Evolutionary conservation across 345 rosid genomes (phyloP), one percentile per base, ranked within the genome.

Genomic region (Corchorus olitorius): DNA sequence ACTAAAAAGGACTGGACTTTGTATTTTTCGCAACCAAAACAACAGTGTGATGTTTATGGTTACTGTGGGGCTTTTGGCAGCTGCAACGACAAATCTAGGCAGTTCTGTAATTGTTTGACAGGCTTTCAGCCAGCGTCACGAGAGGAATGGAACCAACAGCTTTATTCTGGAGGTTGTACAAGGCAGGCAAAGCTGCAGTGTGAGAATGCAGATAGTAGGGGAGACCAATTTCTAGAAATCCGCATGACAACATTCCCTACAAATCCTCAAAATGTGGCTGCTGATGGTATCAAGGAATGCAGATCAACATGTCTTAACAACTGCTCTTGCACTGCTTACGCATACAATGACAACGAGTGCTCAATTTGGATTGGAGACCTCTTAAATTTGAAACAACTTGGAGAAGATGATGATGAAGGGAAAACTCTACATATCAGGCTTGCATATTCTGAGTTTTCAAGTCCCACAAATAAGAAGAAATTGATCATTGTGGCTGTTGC

Each of bases 1-100:
- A 4, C 62, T 67, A 20, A 77, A 6, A 3, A 48, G 11, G 27
- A 27, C 27, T 92, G 98, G 98, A 86, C 72, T 71, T 41, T 85
- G 73, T 88, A 88, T 48, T 89, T 94, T 91, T 79, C 92, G 53
- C 88, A 83, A 64, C 98, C 97, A 10, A 76, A 83, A n/a, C 81
- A 80, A 65, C 92, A 84, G 19, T 94, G 98, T 16, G 81, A 91
- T 53, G 98, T 94, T 41, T 79, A 91, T 41, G 84, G 81, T 16
- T 90, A 74, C 45, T 94, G 98, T 70, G 96, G 98, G 33, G 79
- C 91, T 34, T 89, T 84, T 73, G 92, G 94, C n/a, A 81, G 78
- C 72, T 94, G 98, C 75, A 84, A 52, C 4, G 88, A 76, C 7
- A 73, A 77, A 1, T 81, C 86, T 4, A 50, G 70, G 72, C 85